Percentiles rank a stretch among this genome's conserved stretches.
Evolutionary conservation across 2,329 filamentous ascomycete species (phyloP).

Genomic region (Teratosphaeria epicoccoides): DNA sequence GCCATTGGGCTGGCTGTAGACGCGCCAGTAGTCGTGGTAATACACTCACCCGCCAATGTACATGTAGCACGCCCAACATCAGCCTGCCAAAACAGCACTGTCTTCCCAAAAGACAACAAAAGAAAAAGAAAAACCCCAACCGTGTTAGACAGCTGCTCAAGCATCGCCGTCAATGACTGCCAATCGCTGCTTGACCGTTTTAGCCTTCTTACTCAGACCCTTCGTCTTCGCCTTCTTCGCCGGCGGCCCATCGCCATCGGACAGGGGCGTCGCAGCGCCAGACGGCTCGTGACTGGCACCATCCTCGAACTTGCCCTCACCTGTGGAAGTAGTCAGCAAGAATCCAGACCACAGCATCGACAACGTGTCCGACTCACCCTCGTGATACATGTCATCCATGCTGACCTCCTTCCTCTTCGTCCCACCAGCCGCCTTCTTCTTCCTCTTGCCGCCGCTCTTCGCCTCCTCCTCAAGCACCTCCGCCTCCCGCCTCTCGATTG

Average conservation of each 20-base stretch:
- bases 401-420: constrained; percentile 54
- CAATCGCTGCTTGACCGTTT: constrained; percentile 39
- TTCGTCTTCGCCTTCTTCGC: constrained; percentile 46
- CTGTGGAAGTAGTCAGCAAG: constrained; percentile 38
- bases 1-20: too few relatives aligned
- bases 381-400: constrained; percentile 97
- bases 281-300: constrained; percentile 71
- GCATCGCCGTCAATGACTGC: constrained; percentile 37
- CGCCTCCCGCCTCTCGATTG: constrained; percentile 86
- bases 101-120: too few relatives aligned
- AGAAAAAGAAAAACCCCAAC: too few relatives aligned
- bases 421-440: constrained; percentile 35
- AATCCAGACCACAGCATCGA: not conserved
- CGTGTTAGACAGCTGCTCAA: too few relatives aligned
- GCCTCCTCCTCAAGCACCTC: constrained; percentile 62
- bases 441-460: constrained; percentile 44
- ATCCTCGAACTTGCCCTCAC: constrained; percentile 94
- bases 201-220: constrained; percentile 40
- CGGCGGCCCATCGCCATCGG: constrained; percentile 33
- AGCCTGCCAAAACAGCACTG: too few relatives aligned
- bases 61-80: too few relatives aligned
- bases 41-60: too few relatives aligned
- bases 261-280: constrained; percentile 72
- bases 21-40: too few relatives aligned
- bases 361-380: constrained; percentile 57